Conservation (phyloP, 495 filamentous ascomycete genomes). For the Barbatosphaeria neglecta region DNA sequence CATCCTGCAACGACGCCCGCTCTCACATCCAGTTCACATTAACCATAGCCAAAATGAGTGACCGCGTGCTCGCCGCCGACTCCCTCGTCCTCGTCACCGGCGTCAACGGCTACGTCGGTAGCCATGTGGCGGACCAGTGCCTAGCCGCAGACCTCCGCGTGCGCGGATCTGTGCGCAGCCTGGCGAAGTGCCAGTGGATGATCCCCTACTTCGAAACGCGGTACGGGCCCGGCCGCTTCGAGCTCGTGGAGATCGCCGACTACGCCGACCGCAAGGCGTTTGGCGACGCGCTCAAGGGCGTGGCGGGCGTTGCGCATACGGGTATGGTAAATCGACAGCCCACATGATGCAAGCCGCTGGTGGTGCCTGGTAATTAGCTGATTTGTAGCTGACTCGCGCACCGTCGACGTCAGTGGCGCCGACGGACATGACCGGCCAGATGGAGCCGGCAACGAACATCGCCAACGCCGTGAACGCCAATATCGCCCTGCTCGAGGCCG, state of each 20-base stretch:
- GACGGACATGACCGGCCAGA: background rate
- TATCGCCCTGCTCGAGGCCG: slow-evolving; percentile 5
- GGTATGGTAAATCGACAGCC: too few relatives aligned
- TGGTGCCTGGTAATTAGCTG: too few relatives aligned
- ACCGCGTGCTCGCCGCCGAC: slow-evolving; percentile 4
- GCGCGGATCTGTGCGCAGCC: background rate
- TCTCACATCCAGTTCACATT: too few relatives aligned
- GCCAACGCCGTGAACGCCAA: slow-evolving; percentile 2
- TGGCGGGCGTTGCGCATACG: slow-evolving; percentile 7
- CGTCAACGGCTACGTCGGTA: slow-evolving; percentile 45
- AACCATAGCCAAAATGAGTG: background rate
- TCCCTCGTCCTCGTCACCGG: slow-evolving; percentile 40
- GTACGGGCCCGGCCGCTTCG: slow-evolving; percentile 24
- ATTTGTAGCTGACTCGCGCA: too few relatives aligned
- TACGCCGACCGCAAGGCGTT: slow-evolving; percentile 25
- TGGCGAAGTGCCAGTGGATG: background rate
- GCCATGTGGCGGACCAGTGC: slow-evolving; percentile 36
- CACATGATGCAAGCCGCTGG: too few relatives aligned
- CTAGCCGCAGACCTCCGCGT: slow-evolving; percentile 13
- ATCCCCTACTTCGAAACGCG: background rate
- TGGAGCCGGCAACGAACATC: slow-evolving; percentile 5
- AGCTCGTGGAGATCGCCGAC: slow-evolving; percentile 23
- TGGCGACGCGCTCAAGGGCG: slow-evolving; percentile 22
- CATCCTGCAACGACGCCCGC: too few relatives aligned
- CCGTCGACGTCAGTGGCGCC: too few relatives aligned